Base-by-base conservation (phyloP, 768 basidiomycete species). In the Collybia nuda region DNA sequence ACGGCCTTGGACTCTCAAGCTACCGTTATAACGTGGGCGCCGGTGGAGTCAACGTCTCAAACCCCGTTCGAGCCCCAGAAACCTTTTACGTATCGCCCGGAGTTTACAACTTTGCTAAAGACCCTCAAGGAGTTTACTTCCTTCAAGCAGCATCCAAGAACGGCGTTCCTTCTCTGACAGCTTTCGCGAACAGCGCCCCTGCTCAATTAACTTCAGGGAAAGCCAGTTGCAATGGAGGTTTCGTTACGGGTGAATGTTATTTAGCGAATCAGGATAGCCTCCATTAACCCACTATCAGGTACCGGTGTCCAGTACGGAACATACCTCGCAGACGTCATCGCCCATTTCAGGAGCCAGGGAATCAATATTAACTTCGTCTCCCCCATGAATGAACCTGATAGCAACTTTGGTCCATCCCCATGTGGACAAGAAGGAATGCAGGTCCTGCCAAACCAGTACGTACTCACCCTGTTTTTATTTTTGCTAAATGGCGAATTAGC, bases 381-480 rank as follows among this genome's bases (percentile, higher is more conserved):
- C 1, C 67, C 73, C 7, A 76, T 77, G 68, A 75, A 77, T 52
- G 72, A 73, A 43, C 73, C 73, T 2, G 71, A 74, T 46, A 67
- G 66, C 45, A 70, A 42, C 11, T 72, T 73, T 52, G 70, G 69
- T 2, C 69, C 70, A 15, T 60, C 66, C 5, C 69, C 67, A 2
- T 77, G 75, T 54, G 69, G 70, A 17, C 76, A 77, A 57, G 75
- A 77, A 59, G 76, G 75, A 2, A 77, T 77, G 75, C 58, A 63
- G 48, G 75, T 77, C 37, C 53, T 56, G 40, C 71, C 73, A 4
- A 64, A 51, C 47, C 71, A 73, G 71, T 72, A 35, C 24, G 69
- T 40, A 11, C 21, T 9, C 23, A 26, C 21, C 38, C 9, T 52
- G 21, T 8, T 41, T 9, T 17, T 22, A 15, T n/a, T 6, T 35